Base-by-base conservation (phyloP, 225 moss, liverwort and hornwort species). In the Bryum argenteum region DNA sequence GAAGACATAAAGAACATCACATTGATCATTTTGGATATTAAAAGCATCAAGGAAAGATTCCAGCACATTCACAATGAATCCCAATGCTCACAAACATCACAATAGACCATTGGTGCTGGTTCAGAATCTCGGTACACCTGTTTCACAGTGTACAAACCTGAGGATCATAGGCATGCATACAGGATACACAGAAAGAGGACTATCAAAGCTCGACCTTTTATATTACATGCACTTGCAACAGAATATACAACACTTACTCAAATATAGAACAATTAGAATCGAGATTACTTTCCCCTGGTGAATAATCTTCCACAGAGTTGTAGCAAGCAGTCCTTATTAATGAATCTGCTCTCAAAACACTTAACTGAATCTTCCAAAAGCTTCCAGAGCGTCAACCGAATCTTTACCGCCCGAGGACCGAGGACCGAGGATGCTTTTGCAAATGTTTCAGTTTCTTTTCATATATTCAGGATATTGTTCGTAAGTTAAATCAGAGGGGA, bases 61-160 rank as follows among this genome's bases (percentile, higher is more conserved):
- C 92, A 82, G 94, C 97, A 81, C 97, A 98, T 70, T 84, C 83
- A 75, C 94, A 92, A 51, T 98, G 97, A 63, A 98, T n/a, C 97
- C 97, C 97, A 98, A 69, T 94, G 97, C 81, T 94, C 94, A 69
- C 97, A 98, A 57, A 81, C 83, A 77, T 98, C 97, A 79, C 97
- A 98, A 74, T 94, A 94, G 37, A 98, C 97, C 97, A 98, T 98
- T 17, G 97, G 97, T 53, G 92, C 88, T 63, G 89, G 84, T 86
- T 98, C 97, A 42, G 97, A 94, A 76, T 98, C 97, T 75, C 97
- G 86, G 59, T 98, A 98, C 24, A 98, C 97, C 89, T 98, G 84
- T 63, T 67, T n/a, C 75, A 71, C 56, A 24, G 43, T 37, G 72
- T 55, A 26, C 61, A 45, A n/a, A 69, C 58, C 52, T 58, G 21